phyloP scores from a whole-genome alignment of 2,329 filamentous ascomycete genomes.

The Daldinia eschscholtzii region DNA sequence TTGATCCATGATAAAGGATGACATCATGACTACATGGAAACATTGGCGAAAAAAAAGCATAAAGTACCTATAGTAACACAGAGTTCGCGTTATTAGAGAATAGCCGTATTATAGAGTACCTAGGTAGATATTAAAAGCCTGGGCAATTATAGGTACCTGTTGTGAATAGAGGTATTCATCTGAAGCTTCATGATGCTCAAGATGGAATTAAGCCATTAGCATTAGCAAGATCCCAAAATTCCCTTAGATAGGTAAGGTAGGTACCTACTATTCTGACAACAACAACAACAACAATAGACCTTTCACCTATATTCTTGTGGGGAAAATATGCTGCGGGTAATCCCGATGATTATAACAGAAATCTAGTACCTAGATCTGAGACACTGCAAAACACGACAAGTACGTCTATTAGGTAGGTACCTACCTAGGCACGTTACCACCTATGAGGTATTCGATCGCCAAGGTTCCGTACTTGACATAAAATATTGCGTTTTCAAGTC shows the following conservation, averaged over 20 bases:
- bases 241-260: too few species aligned
- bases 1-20: conserved; percentile 1
- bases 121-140: background rate
- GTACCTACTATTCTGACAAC: too few species aligned
- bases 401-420: background rate
- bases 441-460: background rate
- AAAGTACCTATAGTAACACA: background rate
- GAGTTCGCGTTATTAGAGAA: background rate
- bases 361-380: background rate
- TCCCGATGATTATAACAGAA: background rate
- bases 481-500: background rate
- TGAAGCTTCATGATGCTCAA: too few species aligned
- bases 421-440: background rate
- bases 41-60: background rate
- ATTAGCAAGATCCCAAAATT: too few species aligned
- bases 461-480: background rate
- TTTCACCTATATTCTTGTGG: background rate
- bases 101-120: background rate
- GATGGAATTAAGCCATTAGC: too few species aligned
- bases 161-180: too few species aligned
- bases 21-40: conserved; percentile 14
- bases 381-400: background rate
- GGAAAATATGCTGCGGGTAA: background rate
- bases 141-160: background rate
- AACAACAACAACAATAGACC: background rate